Evolutionary conservation across 1,284 basidiomycete species (phyloP), one percentile per base, ranked within the genome.

Genomic region (Malassezia dermatis): DNA sequence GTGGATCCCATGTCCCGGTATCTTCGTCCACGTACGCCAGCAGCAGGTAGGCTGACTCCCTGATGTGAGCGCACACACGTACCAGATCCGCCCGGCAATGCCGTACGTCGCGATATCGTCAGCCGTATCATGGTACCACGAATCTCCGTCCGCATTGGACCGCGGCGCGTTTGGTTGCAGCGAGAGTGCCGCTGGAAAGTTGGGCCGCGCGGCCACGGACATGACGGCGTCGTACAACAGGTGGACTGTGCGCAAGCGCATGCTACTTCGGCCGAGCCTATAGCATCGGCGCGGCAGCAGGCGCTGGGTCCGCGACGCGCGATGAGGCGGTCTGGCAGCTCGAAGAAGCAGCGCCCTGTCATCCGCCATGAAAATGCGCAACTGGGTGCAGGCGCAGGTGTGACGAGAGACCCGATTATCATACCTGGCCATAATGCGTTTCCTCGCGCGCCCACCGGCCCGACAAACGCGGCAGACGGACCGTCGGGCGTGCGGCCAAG

Each of bases 11-110:
- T n/a, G 63, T 55, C 10, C 65, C 44, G 21, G 43, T 17, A 8
- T 47, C 31, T 10, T 41, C 5, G 15, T n/a, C 19, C 11, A 73
- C 51, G 49, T 73, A 74, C 34, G 50, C 52, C 27, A 55, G 51
- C 0, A 69, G 53, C 27, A 71, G 37, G 39, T 66, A 72, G 13
- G 66, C 69, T 0, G 71, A 69, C 47, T 74, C 71, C 67, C 60
- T 51, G 21, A 10, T 4, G 6, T 23, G 43, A 23, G 48, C 21
- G n/a, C 15, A 48, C 24, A 8, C 8, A 50, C 60, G 30, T 40
- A 60, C 65, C 71, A 74, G 21, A 71, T 67, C 2, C 71, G 55
- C 1, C 71, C 71, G 13, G 71, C 71, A 12, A 74, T 74, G 6
- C 71, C 71, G 21, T 54, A 74, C n/a, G 47, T 26, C 11, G 60